These are phyloP conservation scores for Tetragonia tetragonoides DNA, from an alignment of 148 eudicot genomes.

Conservation along the genomic window DNA sequence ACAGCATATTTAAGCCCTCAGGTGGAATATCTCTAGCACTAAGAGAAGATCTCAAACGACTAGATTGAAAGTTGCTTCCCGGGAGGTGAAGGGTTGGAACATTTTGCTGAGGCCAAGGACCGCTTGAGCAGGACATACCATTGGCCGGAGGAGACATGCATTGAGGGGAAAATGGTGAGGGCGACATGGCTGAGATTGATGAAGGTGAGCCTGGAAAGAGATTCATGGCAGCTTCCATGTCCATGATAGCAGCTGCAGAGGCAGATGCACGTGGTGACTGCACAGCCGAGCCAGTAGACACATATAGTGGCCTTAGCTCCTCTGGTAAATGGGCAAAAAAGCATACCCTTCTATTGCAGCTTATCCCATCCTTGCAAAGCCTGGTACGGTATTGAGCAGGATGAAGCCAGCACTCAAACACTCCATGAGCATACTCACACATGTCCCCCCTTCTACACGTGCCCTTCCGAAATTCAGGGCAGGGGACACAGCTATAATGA, in stretches of 20 bases:
- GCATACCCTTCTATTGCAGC: conserved; percentile 68
- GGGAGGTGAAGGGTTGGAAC: conserved; percentile 69
- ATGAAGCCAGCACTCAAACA: too few species aligned
- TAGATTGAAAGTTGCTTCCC: conserved; percentile 65
- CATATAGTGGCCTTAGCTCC: conserved; percentile 68
- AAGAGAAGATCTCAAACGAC: conserved; percentile 71
- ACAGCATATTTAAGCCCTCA: conserved; percentile 36
- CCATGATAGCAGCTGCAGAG: conserved; percentile 51
- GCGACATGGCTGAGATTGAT: conserved; percentile 23
- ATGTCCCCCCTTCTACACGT: conserved; percentile 68
- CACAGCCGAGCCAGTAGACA: conserved; percentile 66
- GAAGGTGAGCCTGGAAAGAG: conserved; percentile 76
- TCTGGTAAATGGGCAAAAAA: conserved; percentile 70
- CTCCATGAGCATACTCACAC: conserved; percentile 51
- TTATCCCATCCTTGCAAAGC: conserved; percentile 53
- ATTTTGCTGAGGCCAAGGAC: conserved; percentile 60
- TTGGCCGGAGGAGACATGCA: conserved; percentile 62
- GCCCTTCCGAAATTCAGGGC: conserved; percentile 78
- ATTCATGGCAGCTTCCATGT: conserved; percentile 68
- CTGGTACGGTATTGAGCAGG: conserved; percentile 37
- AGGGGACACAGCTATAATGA: conserved; percentile 84
- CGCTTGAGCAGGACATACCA: conserved; percentile 35
- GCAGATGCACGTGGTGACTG: conserved; percentile 56
- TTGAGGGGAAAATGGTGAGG: too few species aligned
- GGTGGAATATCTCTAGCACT: conserved; percentile 64